Evolutionary conservation across 106 monocot genomes (phyloP), one percentile per base, ranked within the genome.

Genomic region (Dendrobium nobile): DNA sequence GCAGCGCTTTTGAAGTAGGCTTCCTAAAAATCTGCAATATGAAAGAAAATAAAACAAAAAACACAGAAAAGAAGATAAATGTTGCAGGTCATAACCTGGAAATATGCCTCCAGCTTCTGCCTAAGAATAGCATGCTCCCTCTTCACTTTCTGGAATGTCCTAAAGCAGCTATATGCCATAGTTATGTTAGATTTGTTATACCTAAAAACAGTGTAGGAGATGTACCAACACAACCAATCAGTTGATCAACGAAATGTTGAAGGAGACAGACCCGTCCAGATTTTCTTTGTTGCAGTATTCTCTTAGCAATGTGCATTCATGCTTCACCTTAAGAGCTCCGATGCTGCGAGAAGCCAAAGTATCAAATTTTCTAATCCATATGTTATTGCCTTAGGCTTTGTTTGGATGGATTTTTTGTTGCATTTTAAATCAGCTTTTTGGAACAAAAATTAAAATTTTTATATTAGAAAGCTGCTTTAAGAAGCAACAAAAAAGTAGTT

Each of bases 71-170:
- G 37, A 37, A 65, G 33, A 72, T 41, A 5, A n/a, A 18, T 74
- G 74, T 4, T 42, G 42, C 19, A 9, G 72, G 13, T 40, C 19
- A 74, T 41, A 65, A 89, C 89, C 89, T 89, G 89, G 67, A 97
- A 97, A 84, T 97, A 97, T 56, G 83, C 77, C 33, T 97, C 96
- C 82, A 97, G 80, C 79, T 94, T 97, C 80, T 92, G 94, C 67
- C 84, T 94, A 82, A 97, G 70, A 59, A 75, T 82, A 22, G 85
- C 85, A 82, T 94, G 94, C 74, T 97, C 96, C 78, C 83, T 92
- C 81, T 97, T 97, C 90, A 89, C 79, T 74, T 87, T 97, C 59
- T 93, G 92, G 67, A 88, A 89, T 65, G 93, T 85, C 79, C 58
- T 92, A 78, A 72, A 11, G 77, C 93, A 96, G 79, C 92, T 92